Conservation (phyloP, 2,329 filamentous ascomycete species). For the Neofusicoccum laricinum region DNA sequence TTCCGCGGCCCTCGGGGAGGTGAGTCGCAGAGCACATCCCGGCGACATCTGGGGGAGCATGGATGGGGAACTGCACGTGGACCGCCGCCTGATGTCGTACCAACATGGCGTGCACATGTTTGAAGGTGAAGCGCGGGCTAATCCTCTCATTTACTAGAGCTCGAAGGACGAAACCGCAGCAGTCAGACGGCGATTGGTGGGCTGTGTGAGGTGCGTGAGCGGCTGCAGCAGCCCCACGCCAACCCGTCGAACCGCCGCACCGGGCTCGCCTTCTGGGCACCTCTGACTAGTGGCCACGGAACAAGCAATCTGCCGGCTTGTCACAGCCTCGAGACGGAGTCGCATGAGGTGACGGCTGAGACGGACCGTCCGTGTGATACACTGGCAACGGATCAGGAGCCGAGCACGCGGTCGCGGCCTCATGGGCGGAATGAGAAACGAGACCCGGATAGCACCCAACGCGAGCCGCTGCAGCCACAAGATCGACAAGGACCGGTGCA, state of each 20-base stretch:
- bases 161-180: neutral
- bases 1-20: slow-evolving; percentile 7
- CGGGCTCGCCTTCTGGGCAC: slow-evolving; percentile 15
- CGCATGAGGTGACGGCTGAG: slow-evolving; percentile 4
- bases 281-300: slow-evolving; percentile 12
- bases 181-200: neutral
- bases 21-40: neutral
- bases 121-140: slow-evolving; percentile 2
- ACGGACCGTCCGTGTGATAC: neutral
- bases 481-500: slow-evolving; percentile 14
- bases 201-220: neutral
- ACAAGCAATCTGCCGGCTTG: neutral
- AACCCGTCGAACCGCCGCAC: neutral
- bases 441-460: neutral
- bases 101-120: slow-evolving; percentile 9
- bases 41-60: neutral
- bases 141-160: slow-evolving; percentile 13
- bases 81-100: neutral
- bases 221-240: neutral
- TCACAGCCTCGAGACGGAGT: neutral
- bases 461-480: neutral
- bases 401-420: neutral
- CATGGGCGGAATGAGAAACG: neutral
- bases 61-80: neutral
- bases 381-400: neutral